Evolutionary conservation across 441 rosid genomes (phyloP).

Genomic region (Adansonia grandidieri): DNA sequence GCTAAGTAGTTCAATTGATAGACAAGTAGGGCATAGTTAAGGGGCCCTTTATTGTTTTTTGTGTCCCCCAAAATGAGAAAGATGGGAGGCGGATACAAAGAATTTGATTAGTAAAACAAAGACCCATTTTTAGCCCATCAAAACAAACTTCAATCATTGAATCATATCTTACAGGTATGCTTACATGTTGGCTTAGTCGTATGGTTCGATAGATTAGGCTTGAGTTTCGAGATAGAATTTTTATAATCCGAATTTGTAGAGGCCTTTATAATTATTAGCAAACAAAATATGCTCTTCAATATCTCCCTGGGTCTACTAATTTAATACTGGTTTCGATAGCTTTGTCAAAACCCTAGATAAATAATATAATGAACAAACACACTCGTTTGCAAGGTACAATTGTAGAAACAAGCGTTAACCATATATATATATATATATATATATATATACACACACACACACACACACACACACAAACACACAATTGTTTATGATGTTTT

Average conservation of each 20-base stretch:
- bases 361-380: slow-evolving; percentile 6
- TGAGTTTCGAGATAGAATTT: too few species aligned
- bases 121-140: background rate
- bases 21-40: background rate
- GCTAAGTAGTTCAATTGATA: too few species aligned
- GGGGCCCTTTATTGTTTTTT: background rate
- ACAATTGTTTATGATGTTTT: too few species aligned
- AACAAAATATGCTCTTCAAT: background rate
- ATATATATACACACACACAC: too few species aligned
- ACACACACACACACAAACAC: too few species aligned
- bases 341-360: background rate
- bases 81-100: background rate
- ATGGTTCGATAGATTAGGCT: too few species aligned
- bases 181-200: too few species aligned
- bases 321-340: slow-evolving; percentile 9
- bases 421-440: background rate
- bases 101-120: background rate
- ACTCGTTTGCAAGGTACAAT: slow-evolving; percentile 18
- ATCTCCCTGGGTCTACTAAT: slow-evolving; percentile 25
- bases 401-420: background rate
- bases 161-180: too few species aligned
- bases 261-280: background rate
- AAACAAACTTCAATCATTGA: background rate
- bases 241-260: too few species aligned
- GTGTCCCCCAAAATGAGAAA: background rate